Conservation (phyloP, 768 basidiomycete species). For the Crassisporium funariophilum region DNA sequence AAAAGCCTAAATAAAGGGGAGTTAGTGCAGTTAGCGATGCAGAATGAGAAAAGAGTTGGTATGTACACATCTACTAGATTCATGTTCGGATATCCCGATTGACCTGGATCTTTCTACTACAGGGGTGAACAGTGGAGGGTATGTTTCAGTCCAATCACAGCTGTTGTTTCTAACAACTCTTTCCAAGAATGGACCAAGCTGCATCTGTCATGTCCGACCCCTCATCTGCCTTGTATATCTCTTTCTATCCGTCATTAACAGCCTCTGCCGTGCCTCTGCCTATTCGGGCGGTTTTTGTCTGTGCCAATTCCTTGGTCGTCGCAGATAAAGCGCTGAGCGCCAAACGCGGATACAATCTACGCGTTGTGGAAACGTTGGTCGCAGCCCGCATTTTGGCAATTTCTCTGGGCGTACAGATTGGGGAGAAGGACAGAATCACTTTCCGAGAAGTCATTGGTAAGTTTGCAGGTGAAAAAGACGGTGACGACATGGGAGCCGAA, state of each 20-base stretch:
- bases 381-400: conserved; percentile 75
- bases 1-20: conserved; percentile 58
- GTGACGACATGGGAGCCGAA: conserved; percentile 46
- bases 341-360: conserved; percentile 81
- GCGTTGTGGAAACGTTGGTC: conserved; percentile 88
- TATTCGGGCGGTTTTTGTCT: conserved; percentile 61
- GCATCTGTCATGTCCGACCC: conserved; percentile 80
- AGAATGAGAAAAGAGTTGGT: conserved; percentile 85
- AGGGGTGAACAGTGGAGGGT: conserved; percentile 83
- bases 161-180: conserved; percentile 7
- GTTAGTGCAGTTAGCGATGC: conserved; percentile 78
- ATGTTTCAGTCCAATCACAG: conserved; percentile 19
- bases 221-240: conserved; percentile 73
- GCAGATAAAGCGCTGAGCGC: conserved; percentile 80
- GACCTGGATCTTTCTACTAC: background rate
- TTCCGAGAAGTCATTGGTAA: conserved; percentile 67
- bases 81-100: background rate
- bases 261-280: conserved; percentile 70
- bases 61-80: conserved; percentile 20
- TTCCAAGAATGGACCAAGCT: conserved; percentile 83
- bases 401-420: conserved; percentile 48
- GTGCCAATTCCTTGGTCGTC: conserved; percentile 82
- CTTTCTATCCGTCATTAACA: conserved; percentile 75
- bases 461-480: conserved; percentile 48
- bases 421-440: conserved; percentile 56